Base-by-base conservation (phyloP, 1,139 yeast genomes). In the Suhomyces coccinellae region DNA sequence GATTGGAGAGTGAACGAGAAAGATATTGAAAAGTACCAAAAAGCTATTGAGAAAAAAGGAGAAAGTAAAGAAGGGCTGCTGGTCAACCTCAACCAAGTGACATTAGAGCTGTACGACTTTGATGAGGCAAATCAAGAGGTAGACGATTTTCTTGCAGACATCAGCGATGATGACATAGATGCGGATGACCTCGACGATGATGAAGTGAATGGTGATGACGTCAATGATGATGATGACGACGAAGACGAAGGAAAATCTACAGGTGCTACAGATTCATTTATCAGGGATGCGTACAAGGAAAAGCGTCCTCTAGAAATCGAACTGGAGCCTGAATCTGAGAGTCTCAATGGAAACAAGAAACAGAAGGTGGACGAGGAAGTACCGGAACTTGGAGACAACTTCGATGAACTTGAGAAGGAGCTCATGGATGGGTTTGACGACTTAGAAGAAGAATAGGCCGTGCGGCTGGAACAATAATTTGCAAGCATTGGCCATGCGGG, bases 81-180 rank as follows among this genome's bases (percentile, higher is more conserved):
- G 22, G 53, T 63, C 35, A 42, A 72, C 50, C 52, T 58, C 56
- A 62, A 73, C 41, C 62, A 69, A 0, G 59, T 63, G 3, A 58
- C 70, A 1, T 54, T 70, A 35, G 74, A 69, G 45, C 73, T 66
- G 38, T 73, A 72, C 50, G 75, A 80, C 49, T 75, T 80, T 62
- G 79, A 73, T 39, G 82, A 77, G 32, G 80, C 82, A 20, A 78
- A 77, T 50, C 79, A 77, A 47, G 86, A 81, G 54, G 80, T 81
- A 43, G 82, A 79, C 46, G 85, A 80, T 48, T 81, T 81, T 56
- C 64, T 80, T 53, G 84, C 83, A 0, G 81, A 76, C 28, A 69
- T 75, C 37, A 74, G 78, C 43, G 83, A 76, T 7, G 83, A 71
- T 26, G 79, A 72, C 11, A 77, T 69, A 12, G 74, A 61, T 1